phyloP scores from a whole-genome alignment of 352 stramenopile species.

The Blastocystis sp. region DNA sequence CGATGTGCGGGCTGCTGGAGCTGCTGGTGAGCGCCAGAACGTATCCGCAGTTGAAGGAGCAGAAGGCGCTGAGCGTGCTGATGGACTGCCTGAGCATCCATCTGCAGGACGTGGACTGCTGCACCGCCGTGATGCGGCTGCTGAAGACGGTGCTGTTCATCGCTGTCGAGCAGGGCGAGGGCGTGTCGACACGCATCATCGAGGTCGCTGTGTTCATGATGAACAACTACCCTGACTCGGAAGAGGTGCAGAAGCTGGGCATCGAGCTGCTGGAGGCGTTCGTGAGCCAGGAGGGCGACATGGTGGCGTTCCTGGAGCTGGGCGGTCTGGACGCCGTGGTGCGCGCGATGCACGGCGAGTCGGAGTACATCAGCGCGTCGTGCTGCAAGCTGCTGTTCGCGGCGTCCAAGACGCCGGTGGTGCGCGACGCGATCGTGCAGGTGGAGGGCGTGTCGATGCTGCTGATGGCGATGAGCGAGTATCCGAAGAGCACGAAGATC shows the following conservation, averaged over 20 bases:
- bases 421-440: slow-evolving; percentile 39
- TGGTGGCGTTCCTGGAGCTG: slow-evolving; percentile 47
- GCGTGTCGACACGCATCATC: slow-evolving; percentile 43
- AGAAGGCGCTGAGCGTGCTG: slow-evolving; percentile 46
- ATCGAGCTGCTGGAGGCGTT: slow-evolving; percentile 54
- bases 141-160: slow-evolving; percentile 26
- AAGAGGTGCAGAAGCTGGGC: slow-evolving; percentile 44
- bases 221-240: slow-evolving; percentile 38
- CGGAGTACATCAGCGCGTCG: slow-evolving; percentile 6
- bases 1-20: slow-evolving; percentile 8
- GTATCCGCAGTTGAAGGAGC: slow-evolving; percentile 43
- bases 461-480: slow-evolving; percentile 42
- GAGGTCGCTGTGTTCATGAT: slow-evolving; percentile 37
- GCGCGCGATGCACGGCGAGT: slow-evolving; percentile 7
- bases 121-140: neutral
- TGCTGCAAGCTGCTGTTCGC: slow-evolving; percentile 40
- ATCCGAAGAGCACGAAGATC: neutral
- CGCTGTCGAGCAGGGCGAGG: slow-evolving; percentile 9
- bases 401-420: neutral
- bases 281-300: slow-evolving; percentile 28
- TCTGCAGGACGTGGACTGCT: slow-evolving; percentile 26
- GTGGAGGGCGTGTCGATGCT: slow-evolving; percentile 51
- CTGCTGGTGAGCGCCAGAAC: slow-evolving; percentile 10
- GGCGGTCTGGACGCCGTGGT: slow-evolving; percentile 45
- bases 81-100: slow-evolving; percentile 44